Percentiles rank a stretch among this genome's conserved stretches.
Evolutionary conservation across 352 stramenopile genomes (phyloP).

Genomic region (Aphanomyces euteiches): DNA sequence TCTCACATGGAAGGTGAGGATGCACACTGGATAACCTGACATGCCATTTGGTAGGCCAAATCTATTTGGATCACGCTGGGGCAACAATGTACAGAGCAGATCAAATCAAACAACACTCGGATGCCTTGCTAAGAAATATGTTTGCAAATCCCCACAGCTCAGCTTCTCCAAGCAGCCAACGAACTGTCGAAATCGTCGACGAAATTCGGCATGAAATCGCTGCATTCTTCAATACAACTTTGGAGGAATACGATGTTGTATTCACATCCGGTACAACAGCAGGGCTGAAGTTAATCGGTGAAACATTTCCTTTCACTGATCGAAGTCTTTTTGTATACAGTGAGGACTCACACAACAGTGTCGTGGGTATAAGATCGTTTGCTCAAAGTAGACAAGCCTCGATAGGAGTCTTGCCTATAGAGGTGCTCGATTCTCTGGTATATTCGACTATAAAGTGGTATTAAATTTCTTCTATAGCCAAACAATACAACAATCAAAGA

Average conservation of each 20-base stretch:
- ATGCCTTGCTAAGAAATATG: conserved; percentile 47
- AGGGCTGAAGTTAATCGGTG: conserved; percentile 73
- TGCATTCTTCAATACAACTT: conserved; percentile 57
- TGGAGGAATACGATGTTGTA: conserved; percentile 72
- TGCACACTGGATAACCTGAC: not conserved
- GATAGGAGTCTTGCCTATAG: conserved; percentile 39
- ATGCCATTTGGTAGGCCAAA: conserved; percentile 13
- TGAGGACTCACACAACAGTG: conserved; percentile 69
- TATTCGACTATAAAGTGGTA: not conserved
- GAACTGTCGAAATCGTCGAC: conserved; percentile 48
- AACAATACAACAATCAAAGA: not conserved
- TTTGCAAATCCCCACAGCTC: conserved; percentile 71
- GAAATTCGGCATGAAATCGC: conserved; percentile 49
- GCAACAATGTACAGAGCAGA: conserved; percentile 69
- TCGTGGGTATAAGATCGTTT: conserved; percentile 58
- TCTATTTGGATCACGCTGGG: conserved; percentile 84
- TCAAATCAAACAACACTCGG: conserved; percentile 53
- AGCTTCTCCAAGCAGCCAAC: conserved; percentile 34
- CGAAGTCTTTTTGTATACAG: conserved; percentile 55
- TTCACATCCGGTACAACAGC: conserved; percentile 84
- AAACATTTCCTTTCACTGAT: conserved; percentile 68
- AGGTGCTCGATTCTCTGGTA: conserved; percentile 43
- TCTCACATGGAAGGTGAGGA: conserved; percentile 14
- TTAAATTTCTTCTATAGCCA: not conserved
- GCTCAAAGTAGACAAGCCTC: conserved; percentile 36